A percentile compares a stretch with the other conserved stretches of the same genome.
These are phyloP conservation scores for Ambrosia artemisiifolia DNA, from an alignment of 129 eudicot species.

Conservation along the genomic window DNA sequence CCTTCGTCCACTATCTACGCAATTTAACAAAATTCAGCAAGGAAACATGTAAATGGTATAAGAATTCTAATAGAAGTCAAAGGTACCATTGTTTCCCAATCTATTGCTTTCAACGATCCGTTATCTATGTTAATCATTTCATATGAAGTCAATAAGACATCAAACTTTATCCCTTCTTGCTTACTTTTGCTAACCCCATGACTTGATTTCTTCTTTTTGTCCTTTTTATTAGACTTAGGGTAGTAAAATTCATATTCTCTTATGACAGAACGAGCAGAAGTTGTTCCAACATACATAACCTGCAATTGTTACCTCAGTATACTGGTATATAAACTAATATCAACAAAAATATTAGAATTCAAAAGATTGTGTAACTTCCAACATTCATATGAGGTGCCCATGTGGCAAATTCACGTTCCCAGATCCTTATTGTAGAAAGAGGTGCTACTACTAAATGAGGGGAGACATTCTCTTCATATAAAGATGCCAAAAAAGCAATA, in stretches of 20 bases:
- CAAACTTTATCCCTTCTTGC: conserved; percentile 91
- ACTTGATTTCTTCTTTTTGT: conserved; percentile 71
- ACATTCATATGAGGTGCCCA: conserved; percentile 99
- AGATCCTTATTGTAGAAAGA: conserved; percentile 90
- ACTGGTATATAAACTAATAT: neutral
- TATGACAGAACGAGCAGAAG: conserved; percentile 71
- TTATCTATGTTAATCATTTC: conserved; percentile 93
- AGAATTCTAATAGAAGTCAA: neutral
- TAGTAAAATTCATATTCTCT: conserved; percentile 80
- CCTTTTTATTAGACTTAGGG: conserved; percentile 64
- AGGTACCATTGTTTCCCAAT: conserved; percentile 93
- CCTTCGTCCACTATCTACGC: conserved; percentile 98
- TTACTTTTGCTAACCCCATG: conserved; percentile 57
- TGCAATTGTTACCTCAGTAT: conserved; percentile 27
- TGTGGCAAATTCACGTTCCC: conserved; percentile 99
- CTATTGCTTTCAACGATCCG: conserved; percentile 75
- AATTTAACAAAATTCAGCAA: conserved; percentile 15
- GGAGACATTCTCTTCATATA: conserved; percentile 58
- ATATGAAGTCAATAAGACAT: conserved; percentile 89
- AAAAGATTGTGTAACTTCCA: conserved; percentile 48
- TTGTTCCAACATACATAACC: conserved; percentile 96
- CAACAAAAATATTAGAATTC: neutral
- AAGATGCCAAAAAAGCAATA: conserved; percentile 92
- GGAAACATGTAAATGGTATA: neutral
- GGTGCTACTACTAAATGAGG: conserved; percentile 99